Conservation (phyloP, 2,329 filamentous ascomycete species). For the Penicillium decumbens region DNA sequence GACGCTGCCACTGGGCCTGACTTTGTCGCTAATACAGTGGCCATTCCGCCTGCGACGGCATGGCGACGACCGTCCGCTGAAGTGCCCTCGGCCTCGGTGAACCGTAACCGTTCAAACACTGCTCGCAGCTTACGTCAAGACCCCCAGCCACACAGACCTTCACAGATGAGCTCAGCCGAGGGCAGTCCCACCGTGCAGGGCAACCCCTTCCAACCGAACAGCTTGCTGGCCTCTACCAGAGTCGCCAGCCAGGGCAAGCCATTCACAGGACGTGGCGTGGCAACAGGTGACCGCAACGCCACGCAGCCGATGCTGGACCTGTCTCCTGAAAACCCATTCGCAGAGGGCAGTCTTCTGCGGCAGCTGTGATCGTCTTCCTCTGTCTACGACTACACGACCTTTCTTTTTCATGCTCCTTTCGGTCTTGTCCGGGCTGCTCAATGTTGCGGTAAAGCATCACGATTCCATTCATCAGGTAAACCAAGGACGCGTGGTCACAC, state of each 20-base stretch:
- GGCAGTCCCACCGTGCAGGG: constrained; percentile 11
- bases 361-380: constrained; percentile 18
- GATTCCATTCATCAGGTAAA: background rate
- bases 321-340: constrained; percentile 40
- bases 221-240: constrained; percentile 33
- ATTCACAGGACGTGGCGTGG: constrained; percentile 36
- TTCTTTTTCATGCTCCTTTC: background rate
- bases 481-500: background rate
- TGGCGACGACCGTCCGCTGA: constrained; percentile 34
- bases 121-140: constrained; percentile 26
- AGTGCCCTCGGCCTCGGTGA: constrained; percentile 11
- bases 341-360: constrained; percentile 44
- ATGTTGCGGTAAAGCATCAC: background rate
- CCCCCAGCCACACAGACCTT: constrained; percentile 6
- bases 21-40: constrained; percentile 29
- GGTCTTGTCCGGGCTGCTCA: background rate
- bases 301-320: constrained; percentile 44
- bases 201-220: constrained; percentile 33
- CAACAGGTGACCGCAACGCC: constrained; percentile 38
- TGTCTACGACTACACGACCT: background rate
- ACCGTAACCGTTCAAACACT: constrained; percentile 35
- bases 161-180: constrained; percentile 11
- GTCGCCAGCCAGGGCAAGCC: constrained; percentile 20
- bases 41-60: constrained; percentile 37
- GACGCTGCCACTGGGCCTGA: constrained; percentile 43